phyloP scores from a whole-genome alignment of 805 yeast species.

The Yueomyces sp. region DNA sequence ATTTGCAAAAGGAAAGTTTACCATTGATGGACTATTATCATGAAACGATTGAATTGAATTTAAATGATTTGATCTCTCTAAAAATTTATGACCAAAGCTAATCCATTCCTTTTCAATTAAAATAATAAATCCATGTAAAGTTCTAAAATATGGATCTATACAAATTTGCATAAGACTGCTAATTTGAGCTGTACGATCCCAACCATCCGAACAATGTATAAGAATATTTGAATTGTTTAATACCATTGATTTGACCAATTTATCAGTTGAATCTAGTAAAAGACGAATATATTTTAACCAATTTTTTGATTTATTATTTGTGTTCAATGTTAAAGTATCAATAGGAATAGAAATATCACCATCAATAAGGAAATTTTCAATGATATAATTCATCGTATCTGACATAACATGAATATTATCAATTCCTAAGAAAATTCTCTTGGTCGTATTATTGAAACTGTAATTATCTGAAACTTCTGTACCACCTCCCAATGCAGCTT shows the following conservation, averaged over 20 bases:
- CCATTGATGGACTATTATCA: background rate
- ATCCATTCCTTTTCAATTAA: conserved; percentile 92
- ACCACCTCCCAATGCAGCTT: conserved; percentile 96
- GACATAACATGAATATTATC: conserved; percentile 95
- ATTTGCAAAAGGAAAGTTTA: background rate
- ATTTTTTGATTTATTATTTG: conserved; percentile 32
- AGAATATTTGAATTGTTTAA: conserved; percentile 71
- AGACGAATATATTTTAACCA: conserved; percentile 70
- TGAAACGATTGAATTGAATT: conserved; percentile 16
- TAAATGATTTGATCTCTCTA: conserved; percentile 71
- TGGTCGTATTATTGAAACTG: conserved; percentile 36
- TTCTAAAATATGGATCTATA: conserved; percentile 80
- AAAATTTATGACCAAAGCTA: conserved; percentile 84
- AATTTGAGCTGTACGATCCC: conserved; percentile 94
- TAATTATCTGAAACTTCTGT: conserved; percentile 87
- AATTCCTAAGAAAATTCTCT: conserved; percentile 71
- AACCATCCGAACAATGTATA: conserved; percentile 94
- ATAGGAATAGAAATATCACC: conserved; percentile 46
- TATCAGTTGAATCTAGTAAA: conserved; percentile 61
- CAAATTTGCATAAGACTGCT: conserved; percentile 75
- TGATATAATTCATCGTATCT: conserved; percentile 57
- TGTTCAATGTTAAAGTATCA: conserved; percentile 42
- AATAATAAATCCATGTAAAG: conserved; percentile 74
- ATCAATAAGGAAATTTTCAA: conserved; percentile 44
- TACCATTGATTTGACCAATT: conserved; percentile 69